A percentile compares a stretch with the other conserved stretches of the same genome.
Evolutionary conservation across 1,284 basidiomycete genomes (phyloP).

Genomic region (Cystobasidium sp.): DNA sequence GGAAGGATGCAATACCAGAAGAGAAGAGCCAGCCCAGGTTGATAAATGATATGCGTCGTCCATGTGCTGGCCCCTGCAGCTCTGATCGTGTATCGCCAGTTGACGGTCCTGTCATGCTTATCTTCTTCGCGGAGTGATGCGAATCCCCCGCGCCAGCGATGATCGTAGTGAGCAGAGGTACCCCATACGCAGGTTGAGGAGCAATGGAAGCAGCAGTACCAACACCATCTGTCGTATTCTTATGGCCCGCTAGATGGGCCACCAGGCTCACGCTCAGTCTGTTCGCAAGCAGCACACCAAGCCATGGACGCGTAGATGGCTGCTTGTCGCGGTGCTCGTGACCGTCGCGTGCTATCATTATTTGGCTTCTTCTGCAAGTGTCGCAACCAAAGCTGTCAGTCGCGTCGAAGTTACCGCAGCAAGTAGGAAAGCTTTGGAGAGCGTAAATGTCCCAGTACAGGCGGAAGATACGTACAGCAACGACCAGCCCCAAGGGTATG

Average conservation of each 20-base stretch:
- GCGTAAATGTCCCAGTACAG: not conserved
- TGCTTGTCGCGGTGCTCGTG: not conserved
- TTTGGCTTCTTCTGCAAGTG: not conserved
- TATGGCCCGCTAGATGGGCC: conserved; percentile 17
- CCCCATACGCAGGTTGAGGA: too few species aligned
- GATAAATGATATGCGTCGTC: too few species aligned
- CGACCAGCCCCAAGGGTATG: not conserved
- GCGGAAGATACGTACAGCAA: not conserved
- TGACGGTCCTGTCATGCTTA: too few species aligned
- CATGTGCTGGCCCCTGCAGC: too few species aligned
- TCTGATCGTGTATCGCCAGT: too few species aligned
- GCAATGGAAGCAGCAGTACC: not conserved
- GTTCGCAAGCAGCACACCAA: not conserved
- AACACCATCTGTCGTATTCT: not conserved
- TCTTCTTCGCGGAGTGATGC: too few species aligned
- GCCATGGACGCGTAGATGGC: not conserved
- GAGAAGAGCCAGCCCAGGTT: too few species aligned
- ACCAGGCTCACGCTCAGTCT: not conserved
- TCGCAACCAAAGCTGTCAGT: not conserved
- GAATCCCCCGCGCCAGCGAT: too few species aligned
- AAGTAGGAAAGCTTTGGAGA: not conserved
- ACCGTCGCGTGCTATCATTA: not conserved
- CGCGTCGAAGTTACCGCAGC: not conserved
- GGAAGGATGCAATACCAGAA: too few species aligned
- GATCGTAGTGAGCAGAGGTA: too few species aligned